Evolutionary conservation across 345 rosid species (phyloP), one percentile per base, ranked within the genome.

Genomic region (Acer saccharum): DNA sequence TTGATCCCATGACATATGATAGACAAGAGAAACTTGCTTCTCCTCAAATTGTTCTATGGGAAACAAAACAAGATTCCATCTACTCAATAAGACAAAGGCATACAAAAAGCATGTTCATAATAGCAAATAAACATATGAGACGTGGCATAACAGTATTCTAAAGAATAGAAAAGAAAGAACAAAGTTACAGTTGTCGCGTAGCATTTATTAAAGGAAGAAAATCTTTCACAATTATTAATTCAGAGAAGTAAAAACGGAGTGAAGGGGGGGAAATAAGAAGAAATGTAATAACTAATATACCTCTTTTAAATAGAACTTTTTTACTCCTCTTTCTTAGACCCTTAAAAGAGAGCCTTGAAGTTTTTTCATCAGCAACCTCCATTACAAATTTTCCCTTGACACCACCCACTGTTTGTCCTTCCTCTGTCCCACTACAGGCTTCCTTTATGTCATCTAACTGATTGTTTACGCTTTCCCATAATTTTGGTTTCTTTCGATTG

Each of bases 371-470:
- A 75, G 60, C 60, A 41, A 78, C 66, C 68, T 85, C 90, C 68
- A 77, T 66, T 78, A 85, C 88, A 69, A 87, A 72, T 73, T 84
- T 84, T 68, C 87, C 94, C 80, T 82, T 83, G 65, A n/a, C 61
- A 76, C 71, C 75, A 57, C 82, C 77, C 79, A 87, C 58, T 46
- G 86, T 82, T 79, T 88, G 89, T 75, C 89, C 95, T 89, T 91
- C 97, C 61, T 92, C 92, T 68, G 97, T 93, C 72, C 95, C 97
- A 82, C 97, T 93, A 81, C 95, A 88, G 65, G 95, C 97, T 83
- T 93, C 95, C 81, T 90, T 91, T 72, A 86, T 75, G 71, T 89
- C 92, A 80, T 88, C 92, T 60, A 82, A 71, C 78, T 76, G 78
- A 70, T 83, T 73, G 57, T 78, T 82, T 63, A 76, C 61, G 65